Base-by-base conservation (phyloP, 192 early-diverging fungal genomes). In the Piromyces sp. region DNA sequence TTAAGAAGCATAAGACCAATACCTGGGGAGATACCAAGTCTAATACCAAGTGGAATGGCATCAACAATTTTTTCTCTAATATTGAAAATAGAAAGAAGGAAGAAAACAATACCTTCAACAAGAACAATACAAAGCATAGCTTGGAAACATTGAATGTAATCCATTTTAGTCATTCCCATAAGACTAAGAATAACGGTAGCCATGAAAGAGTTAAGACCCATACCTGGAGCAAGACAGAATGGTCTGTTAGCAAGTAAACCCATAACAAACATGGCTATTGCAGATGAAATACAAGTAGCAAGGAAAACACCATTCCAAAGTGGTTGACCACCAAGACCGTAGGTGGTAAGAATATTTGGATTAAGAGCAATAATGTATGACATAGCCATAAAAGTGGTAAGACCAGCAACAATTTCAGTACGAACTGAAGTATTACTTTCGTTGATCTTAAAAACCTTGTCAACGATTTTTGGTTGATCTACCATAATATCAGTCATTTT, bases 151-250 rank as follows among this genome's bases (percentile, higher is more conserved):
- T 93, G 92, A 30, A 90, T 91, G 79, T 88, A 81, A 82, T 92
- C 93, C 28, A 88, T 84, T n/a, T 94, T 88, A 80, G 92, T 94
- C 42, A 93, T 93, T n/a, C 89, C 89, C 4, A 94, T 94, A 80
- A 91, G 93, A 86, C 90, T 94, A 14, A 93, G 94, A 26, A 95
- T 94, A 15, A 95, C 94, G 0, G 92, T 94, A 13, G 94, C 91
- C 84, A 95, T 95, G 83, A 94, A 95, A 30, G 94, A 93, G 80
- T 93, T 95, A 29, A 94, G 86, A 14, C 94, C 94, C 91, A 95
- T 91, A 82, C 94, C 94, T 28, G 94, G 94, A 16, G 94, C 94
- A 85, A 95, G 84, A 26, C 92, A 93, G 82, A 95, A 85, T 3
- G 94, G 94, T 83, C 94, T 85, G 81, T 95, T 95, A 11, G 94